Evolutionary conservation across 805 yeast genomes (phyloP).

Genomic region (Metschnikowia continentalis): DNA sequence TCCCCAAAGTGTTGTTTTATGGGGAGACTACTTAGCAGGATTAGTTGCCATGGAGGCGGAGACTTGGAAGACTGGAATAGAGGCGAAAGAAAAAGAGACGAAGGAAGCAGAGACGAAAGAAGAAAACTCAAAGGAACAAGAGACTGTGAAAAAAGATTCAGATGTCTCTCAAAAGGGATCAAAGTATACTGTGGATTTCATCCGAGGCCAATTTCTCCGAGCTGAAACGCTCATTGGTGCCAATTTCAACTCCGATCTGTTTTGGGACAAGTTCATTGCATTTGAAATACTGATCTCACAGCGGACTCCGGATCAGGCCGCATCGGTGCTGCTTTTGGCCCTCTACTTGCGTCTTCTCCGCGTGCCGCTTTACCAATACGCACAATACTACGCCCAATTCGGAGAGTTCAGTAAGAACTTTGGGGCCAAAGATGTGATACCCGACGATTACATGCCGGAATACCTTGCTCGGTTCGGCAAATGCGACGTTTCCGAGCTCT

Average conservation of each 20-base stretch:
- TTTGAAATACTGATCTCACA: slow-evolving; percentile 27
- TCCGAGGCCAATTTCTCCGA: slow-evolving; percentile 42
- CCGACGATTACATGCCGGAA: slow-evolving; percentile 14
- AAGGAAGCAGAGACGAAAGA: no score
- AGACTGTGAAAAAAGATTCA: no score
- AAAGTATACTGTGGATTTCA: slow-evolving; percentile 16
- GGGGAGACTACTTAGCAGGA: slow-evolving; percentile 63
- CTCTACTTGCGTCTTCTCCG: slow-evolving; percentile 44
- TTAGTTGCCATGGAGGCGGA: slow-evolving; percentile 20
- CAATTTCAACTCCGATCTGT: slow-evolving; percentile 70
- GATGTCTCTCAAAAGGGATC: slow-evolving; percentile 15
- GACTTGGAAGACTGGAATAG: slow-evolving; percentile 6
- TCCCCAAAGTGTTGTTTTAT: slow-evolving; percentile 60
- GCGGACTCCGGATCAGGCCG: slow-evolving; percentile 20
- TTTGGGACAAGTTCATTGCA: slow-evolving; percentile 78
- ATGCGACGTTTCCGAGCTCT: slow-evolving; percentile 21
- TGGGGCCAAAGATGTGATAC: slow-evolving; percentile 25
- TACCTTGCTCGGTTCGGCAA: slow-evolving; percentile 23
- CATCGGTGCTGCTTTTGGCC: slow-evolving; percentile 13
- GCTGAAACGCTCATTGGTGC: slow-evolving; percentile 55
- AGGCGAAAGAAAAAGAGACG: no score
- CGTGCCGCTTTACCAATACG: slow-evolving; percentile 83
- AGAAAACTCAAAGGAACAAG: no score
- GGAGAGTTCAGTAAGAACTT: slow-evolving; percentile 34
- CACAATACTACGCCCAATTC: slow-evolving; percentile 62